phyloP scores from a whole-genome alignment of 2,329 filamentous ascomycete genomes.

The Leptographium radiaticola region DNA sequence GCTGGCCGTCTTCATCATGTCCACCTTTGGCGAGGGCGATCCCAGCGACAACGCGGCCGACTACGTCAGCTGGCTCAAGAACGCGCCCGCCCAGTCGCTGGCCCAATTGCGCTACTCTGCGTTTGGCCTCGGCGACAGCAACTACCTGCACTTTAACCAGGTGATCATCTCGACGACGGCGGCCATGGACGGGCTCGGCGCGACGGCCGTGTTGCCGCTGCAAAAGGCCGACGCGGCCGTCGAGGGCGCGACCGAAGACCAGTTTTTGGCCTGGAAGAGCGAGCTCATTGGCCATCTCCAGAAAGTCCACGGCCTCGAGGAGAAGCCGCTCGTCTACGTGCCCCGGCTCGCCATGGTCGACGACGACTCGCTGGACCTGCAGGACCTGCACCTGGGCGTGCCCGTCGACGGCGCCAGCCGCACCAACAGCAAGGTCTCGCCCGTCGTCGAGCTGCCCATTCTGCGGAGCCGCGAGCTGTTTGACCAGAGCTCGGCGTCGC shows the following conservation, averaged over 20 bases:
- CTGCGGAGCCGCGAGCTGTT: not conserved
- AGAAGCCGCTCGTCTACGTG: not conserved
- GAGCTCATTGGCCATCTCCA: not conserved
- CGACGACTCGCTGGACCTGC: not conserved
- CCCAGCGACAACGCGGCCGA: slow-evolving; percentile 23
- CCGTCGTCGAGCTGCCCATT: not conserved
- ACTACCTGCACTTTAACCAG: slow-evolving; percentile 24
- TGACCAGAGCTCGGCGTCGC: not conserved
- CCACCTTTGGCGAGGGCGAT: slow-evolving; percentile 28
- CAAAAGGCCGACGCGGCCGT: not conserved
- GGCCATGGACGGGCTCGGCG: not conserved
- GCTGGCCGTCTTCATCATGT: slow-evolving; percentile 22
- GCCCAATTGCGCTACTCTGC: slow-evolving; percentile 19
- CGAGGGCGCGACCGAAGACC: not conserved
- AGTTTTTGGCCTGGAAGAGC: not conserved
- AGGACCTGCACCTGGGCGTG: not conserved
- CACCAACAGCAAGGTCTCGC: not conserved
- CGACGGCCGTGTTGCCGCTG: not conserved
- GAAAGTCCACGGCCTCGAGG: not conserved
- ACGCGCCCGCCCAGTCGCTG: slow-evolving; percentile 9
- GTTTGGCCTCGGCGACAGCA: slow-evolving; percentile 26
- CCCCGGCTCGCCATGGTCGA: not conserved
- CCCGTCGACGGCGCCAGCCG: not conserved
- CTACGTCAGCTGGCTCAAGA: slow-evolving; percentile 17
- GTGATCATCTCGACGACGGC: slow-evolving; percentile 15